These are phyloP conservation scores for Blastocystis sp. DNA, from an alignment of 352 stramenopile genomes.

Conservation along the genomic window DNA sequence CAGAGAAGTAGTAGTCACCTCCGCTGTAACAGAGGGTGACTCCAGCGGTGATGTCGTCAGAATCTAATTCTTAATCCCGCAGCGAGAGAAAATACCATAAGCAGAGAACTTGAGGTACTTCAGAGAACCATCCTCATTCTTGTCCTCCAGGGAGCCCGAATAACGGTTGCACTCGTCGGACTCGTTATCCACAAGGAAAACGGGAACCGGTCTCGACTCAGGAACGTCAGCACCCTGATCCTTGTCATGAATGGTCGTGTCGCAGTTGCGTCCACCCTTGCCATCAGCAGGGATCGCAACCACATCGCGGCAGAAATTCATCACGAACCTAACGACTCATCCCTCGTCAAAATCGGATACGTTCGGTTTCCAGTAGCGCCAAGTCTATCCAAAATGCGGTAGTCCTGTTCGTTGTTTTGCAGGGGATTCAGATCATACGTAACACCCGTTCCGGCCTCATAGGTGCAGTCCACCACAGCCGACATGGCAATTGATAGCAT, in stretches of 20 bases:
- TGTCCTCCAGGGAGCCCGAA: neutral
- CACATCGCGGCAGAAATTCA: slow-evolving; percentile 42
- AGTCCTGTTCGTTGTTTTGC: slow-evolving; percentile 8
- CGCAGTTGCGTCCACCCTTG: neutral
- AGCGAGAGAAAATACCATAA: slow-evolving; percentile 29
- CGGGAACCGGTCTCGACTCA: neutral
- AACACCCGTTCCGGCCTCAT: neutral
- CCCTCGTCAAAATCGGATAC: neutral
- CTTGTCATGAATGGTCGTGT: slow-evolving; percentile 15
- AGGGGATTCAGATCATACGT: neutral
- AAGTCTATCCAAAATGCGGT: neutral
- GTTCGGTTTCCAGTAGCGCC: neutral
- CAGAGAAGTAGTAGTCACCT: slow-evolving; percentile 31
- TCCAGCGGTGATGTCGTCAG: neutral
- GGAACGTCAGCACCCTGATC: neutral
- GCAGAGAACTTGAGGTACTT: neutral
- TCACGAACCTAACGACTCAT: slow-evolving; percentile 5
- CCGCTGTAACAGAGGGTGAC: neutral
- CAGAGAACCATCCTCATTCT: too few relatives aligned
- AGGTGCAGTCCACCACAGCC: neutral
- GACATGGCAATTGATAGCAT: neutral
- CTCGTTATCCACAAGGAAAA: neutral
- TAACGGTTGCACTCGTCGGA: slow-evolving; percentile 1
- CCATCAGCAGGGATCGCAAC: slow-evolving; percentile 32
- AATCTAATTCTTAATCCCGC: neutral